Base-by-base conservation (phyloP, 208 protist species). In the Sergeia podlipaevii region DNA sequence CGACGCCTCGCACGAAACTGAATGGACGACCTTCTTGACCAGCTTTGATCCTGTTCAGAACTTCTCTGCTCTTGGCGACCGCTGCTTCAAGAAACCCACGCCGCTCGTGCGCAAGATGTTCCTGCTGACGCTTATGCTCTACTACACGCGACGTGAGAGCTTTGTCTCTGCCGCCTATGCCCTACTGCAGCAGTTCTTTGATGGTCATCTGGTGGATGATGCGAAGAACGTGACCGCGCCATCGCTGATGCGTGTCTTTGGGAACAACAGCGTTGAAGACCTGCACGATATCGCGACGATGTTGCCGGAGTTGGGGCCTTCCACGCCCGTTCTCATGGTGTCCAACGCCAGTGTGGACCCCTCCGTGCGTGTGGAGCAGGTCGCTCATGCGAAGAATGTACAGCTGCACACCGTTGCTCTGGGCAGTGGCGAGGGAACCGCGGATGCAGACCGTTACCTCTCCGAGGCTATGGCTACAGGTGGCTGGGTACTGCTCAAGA, bases 401-500 rank as follows among this genome's bases (percentile, higher is more conserved):
- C 52, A 30, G 38, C 80, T 97, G 23, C 51, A 30, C 20, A 49
- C 81, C 15, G 80, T 98, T n/a, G 97, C 97, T 11, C 97, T 99
- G 72, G 98, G 98, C 44, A 97, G 94, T 49, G 45, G 80, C 29
- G 97, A 99, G 54, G 92, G 97, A 34, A 92, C 93, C 41, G 77
- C 77, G 15, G 69, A 65, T 15, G 98, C 97, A 4, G 94, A 99
- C 39, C 67, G 80, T 28, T 91, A 96, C 33, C 88, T 99, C 20
- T 61, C 53, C 8, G 53, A 70, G 10, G 92, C 85, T 2, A 80
- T 95, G 41, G 79, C 74, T 44, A 46, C 39, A 4, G 96, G 97
- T 17, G 62, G 64, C 0, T 99, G 98, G 98, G 89, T 99, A 29
- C 70, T 99, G 33, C 74, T 99, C 10, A 99, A 99, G 74, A 99